Evolutionary conservation across 345 rosid genomes (phyloP), one percentile per base, ranked within the genome.

Genomic region (Boechera retrofracta): DNA sequence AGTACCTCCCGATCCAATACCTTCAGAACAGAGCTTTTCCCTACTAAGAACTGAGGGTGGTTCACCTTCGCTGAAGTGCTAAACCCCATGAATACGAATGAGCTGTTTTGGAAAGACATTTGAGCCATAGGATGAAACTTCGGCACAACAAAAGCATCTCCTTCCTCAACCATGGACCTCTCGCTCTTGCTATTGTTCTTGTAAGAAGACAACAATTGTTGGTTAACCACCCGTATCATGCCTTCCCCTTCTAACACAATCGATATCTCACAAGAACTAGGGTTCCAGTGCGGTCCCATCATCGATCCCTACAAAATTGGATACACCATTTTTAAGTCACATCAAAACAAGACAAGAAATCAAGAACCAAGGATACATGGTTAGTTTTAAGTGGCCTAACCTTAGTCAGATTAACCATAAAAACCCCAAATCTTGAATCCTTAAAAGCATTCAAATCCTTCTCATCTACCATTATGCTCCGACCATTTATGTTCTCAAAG

Each of bases 201-300:
- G 42, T 16, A 52, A 44, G 45, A 59, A 12, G 10, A 32, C 57
- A 18, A 54, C 29, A 82, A 35, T 74, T 0, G 89, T 33, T 79
- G 89, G 83, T 47, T 38, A 18, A 77, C 90, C 73, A 89, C 87
- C 28, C 87, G 80, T 64, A 92, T 63, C 93, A 95, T 89, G 47
- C 98, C 99, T 77, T 72, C 32, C 33, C 99, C 99, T 6, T 75
- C 81, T 31, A 95, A 16, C 57, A 87, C 98, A 47, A 91, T 45
- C 18, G 89, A 85, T 67, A 92, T 82, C 86, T 92, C 99, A 1
- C 81, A 83, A 1, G 90, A 96, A 65, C 62, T 78, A 12, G 96
- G 96, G 73, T 91, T 92, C 99, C 99, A 95, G 28, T 91, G 99
- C 6, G 97, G 99, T 26, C 86, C 99, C 93, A 92, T 84, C 90